Conservation (phyloP, 352 stramenopile genomes). For the Globisporangium ultimum region DNA sequence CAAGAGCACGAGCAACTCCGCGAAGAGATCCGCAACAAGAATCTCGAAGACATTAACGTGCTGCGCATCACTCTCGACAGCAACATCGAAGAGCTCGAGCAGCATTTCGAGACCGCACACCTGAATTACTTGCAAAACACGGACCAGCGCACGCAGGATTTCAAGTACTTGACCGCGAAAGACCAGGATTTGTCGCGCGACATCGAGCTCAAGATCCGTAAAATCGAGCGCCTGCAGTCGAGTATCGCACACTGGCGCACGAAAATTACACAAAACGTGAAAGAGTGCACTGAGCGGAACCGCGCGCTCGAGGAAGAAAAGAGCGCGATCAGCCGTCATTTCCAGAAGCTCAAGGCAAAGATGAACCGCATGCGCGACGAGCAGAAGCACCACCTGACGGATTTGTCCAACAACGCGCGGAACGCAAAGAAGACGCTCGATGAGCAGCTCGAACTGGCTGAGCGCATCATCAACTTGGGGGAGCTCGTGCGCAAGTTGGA, state of each 20-base stretch:
- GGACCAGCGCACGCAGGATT: constrained; percentile 91
- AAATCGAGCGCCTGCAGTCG: constrained; percentile 90
- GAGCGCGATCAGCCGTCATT: constrained; percentile 72
- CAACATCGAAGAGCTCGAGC: constrained; percentile 93
- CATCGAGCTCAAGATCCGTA: constrained; percentile 92
- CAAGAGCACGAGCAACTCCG: constrained; percentile 87
- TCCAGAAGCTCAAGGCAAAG: constrained; percentile 85
- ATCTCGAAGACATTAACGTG: constrained; percentile 94
- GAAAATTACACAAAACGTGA: constrained; percentile 90
- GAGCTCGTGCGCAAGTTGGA: constrained; percentile 91
- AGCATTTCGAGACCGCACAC: constrained; percentile 92
- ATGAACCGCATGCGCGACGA: constrained; percentile 89
- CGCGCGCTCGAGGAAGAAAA: constrained; percentile 88
- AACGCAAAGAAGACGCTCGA: constrained; percentile 72
- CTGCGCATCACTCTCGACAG: constrained; percentile 91
- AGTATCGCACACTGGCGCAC: constrained; percentile 89
- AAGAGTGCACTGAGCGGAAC: constrained; percentile 90
- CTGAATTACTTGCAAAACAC: constrained; percentile 93
- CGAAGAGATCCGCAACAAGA: constrained; percentile 94
- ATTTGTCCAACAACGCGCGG: constrained; percentile 81
- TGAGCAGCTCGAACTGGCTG: constrained; percentile 61
- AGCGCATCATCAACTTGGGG: constrained; percentile 85
- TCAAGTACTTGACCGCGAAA: constrained; percentile 93
- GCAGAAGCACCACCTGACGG: constrained; percentile 74
- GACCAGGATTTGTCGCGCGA: constrained; percentile 91